Evolutionary conservation across 129 eudicot genomes (phyloP).

Genomic region (Solidago caesia): DNA sequence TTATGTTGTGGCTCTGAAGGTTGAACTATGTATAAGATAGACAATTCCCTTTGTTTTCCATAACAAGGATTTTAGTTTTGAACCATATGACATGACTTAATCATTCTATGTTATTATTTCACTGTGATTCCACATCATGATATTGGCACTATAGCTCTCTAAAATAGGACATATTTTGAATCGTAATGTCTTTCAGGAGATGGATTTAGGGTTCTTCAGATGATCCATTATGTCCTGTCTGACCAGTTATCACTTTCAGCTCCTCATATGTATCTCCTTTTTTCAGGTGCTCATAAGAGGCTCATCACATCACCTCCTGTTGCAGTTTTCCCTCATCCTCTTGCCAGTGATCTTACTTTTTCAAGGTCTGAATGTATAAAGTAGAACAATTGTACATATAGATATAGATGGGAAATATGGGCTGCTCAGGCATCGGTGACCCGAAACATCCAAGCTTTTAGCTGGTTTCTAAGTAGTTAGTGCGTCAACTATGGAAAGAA

Average conservation of each 20-base stretch:
- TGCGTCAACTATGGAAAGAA: neutral
- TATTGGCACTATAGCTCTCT: neutral
- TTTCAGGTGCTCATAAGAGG: conserved; percentile 88
- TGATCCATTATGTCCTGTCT: no score
- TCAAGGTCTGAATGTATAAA: conserved; percentile 48
- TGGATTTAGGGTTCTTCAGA: no score
- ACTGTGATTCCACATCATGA: neutral
- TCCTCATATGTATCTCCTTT: neutral
- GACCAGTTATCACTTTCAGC: no score
- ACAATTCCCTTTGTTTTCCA: neutral
- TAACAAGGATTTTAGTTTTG: neutral
- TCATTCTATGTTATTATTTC: neutral
- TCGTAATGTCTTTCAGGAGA: neutral
- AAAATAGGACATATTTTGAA: neutral
- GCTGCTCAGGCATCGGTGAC: neutral
- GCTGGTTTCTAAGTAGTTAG: no score
- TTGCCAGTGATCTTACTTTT: conserved; percentile 87
- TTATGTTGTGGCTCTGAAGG: conserved; percentile 1
- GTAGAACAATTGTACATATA: neutral
- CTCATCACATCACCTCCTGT: conserved; percentile 92
- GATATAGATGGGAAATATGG: neutral
- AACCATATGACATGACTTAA: neutral
- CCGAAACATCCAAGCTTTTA: neutral
- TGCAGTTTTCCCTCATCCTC: conserved; percentile 99
- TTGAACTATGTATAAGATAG: neutral